Percentiles rank a stretch among this genome's conserved stretches.
These are phyloP conservation scores for Cymbopogon citratus DNA, from an alignment of 176 grass and related monocot genomes.

Conservation along the genomic window DNA sequence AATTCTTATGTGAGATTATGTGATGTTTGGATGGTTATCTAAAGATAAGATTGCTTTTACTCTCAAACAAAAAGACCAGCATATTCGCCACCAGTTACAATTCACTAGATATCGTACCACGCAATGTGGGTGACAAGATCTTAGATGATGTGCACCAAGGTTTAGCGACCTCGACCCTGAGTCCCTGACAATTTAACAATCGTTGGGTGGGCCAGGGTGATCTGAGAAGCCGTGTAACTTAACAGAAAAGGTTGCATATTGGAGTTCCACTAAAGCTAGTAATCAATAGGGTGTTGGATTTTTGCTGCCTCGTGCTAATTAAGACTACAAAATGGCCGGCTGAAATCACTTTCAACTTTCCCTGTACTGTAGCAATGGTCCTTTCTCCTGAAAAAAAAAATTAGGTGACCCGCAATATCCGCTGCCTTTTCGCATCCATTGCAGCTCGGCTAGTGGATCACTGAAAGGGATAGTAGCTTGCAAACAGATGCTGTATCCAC, in stretches of 20 bases:
- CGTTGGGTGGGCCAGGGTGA: neutral
- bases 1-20: conserved; percentile 13
- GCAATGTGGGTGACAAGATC: conserved; percentile 18
- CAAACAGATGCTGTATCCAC: conserved; percentile 34
- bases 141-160: neutral
- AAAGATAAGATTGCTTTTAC: conserved; percentile 23
- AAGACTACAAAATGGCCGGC: conserved; percentile 13
- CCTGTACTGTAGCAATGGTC: neutral
- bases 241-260: conserved; percentile 8
- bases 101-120: neutral
- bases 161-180: neutral
- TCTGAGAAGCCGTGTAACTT: neutral
- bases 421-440: conserved; percentile 21
- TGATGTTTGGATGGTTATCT: conserved; percentile 19
- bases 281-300: conserved; percentile 28
- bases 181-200: conserved; percentile 7
- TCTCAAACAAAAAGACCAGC: conserved; percentile 8
- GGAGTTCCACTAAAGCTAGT: neutral
- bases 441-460: conserved; percentile 15
- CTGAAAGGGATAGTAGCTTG: neutral
- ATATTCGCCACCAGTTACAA: conserved; percentile 5
- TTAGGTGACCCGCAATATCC: conserved; percentile 11
- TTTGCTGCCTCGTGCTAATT: neutral
- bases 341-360: conserved; percentile 30
- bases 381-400: neutral